These are phyloP conservation scores for Gossypium australe DNA, from an alignment of 345 rosid genomes.

Conservation along the genomic window DNA sequence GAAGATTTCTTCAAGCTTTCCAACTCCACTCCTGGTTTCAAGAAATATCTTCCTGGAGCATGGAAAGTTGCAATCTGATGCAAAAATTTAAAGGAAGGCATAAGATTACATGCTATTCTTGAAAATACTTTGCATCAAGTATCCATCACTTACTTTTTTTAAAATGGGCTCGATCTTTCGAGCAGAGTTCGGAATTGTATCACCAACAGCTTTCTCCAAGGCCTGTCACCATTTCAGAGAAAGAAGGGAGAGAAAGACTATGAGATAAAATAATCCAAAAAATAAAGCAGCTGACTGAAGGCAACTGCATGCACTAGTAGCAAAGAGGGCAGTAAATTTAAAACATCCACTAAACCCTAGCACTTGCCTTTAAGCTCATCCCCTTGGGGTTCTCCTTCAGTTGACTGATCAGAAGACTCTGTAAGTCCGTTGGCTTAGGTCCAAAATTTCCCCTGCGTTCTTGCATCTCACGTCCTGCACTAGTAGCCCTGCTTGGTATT, in stretches of 20 bases:
- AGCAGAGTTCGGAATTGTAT: slow-evolving; percentile 46
- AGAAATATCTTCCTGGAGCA: slow-evolving; percentile 74
- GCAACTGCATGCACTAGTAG: not conserved
- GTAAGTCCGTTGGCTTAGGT: slow-evolving; percentile 52
- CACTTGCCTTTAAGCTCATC: slow-evolving; percentile 73
- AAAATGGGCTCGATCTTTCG: slow-evolving; percentile 70
- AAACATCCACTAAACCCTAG: slow-evolving; percentile 12
- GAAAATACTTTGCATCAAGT: slow-evolving; percentile 20
- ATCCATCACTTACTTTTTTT: slow-evolving; percentile 51
- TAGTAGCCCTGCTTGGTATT: slow-evolving; percentile 32
- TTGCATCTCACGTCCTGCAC: slow-evolving; percentile 35
- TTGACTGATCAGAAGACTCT: slow-evolving; percentile 48
- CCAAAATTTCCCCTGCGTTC: slow-evolving; percentile 40
- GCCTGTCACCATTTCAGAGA: slow-evolving; percentile 33
- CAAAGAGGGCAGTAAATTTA: not conserved
- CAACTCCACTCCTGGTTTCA: slow-evolving; percentile 61
- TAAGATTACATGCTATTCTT: slow-evolving; percentile 18
- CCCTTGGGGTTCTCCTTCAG: slow-evolving; percentile 73
- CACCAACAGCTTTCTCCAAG: slow-evolving; percentile 80
- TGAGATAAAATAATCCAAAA: slow-evolving; percentile 7
- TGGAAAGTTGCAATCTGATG: slow-evolving; percentile 77
- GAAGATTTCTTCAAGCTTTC: slow-evolving; percentile 56
- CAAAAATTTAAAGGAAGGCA: slow-evolving; percentile 30
- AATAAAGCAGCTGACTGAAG: not conserved
- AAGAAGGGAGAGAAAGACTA: slow-evolving; percentile 17